Evolutionary conservation across 140 eudicot species (phyloP).

Genomic region (Oenanthe javanica): DNA sequence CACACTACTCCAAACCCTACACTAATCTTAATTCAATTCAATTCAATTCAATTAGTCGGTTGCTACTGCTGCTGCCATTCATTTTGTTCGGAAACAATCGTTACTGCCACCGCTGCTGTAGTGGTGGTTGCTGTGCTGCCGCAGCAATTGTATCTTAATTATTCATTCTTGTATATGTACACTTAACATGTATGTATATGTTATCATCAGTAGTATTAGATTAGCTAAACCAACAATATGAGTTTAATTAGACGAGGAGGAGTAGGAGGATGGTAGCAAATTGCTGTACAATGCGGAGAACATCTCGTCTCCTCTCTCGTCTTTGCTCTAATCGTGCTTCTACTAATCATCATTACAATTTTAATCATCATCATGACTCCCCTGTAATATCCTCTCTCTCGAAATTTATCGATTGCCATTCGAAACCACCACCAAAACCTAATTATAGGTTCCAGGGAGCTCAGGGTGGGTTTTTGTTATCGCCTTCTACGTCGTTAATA

Average conservation of each 20-base stretch:
- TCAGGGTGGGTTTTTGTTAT: neutral
- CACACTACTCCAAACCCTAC: too few relatives aligned
- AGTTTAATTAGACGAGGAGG: neutral
- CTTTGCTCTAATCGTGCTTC: neutral
- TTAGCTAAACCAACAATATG: neutral
- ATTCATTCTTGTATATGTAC: neutral
- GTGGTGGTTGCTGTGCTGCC: too few relatives aligned
- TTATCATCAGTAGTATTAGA: too few relatives aligned
- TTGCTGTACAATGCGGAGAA: neutral
- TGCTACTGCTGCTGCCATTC: too few relatives aligned
- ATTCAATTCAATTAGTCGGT: too few relatives aligned
- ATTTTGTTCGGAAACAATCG: too few relatives aligned
- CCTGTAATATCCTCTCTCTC: conserved; percentile 16
- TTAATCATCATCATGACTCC: neutral
- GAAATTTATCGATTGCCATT: neutral
- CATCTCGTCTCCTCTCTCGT: neutral
- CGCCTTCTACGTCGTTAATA: neutral
- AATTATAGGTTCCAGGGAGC: neutral
- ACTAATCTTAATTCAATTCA: too few relatives aligned
- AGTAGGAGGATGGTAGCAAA: neutral
- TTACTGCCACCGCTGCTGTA: too few relatives aligned
- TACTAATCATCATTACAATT: neutral
- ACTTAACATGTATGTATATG: neutral
- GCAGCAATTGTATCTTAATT: too few relatives aligned
- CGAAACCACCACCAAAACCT: neutral